Percentiles rank a stretch among this genome's conserved stretches.
phyloP scores from a whole-genome alignment of 805 yeast species.

The Huiozyma naganishii region DNA sequence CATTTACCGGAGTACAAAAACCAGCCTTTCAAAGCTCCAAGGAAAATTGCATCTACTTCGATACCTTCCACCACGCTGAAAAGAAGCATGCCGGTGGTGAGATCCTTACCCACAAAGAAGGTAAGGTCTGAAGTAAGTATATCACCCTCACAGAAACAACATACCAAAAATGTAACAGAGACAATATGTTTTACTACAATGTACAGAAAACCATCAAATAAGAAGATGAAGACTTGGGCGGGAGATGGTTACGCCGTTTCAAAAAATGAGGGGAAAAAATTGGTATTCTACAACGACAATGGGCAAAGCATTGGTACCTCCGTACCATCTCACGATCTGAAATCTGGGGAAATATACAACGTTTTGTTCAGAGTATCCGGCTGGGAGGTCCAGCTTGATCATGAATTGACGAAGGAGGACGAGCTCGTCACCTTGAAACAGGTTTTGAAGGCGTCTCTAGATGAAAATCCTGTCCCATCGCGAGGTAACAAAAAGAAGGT shows the following conservation, averaged over 20 bases:
- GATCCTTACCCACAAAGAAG: not conserved
- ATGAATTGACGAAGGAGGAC: conserved; percentile 27
- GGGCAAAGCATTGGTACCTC: conserved; percentile 25
- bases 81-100: not conserved
- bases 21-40: conserved; percentile 46
- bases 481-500: not conserved
- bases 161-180: too few relatives aligned
- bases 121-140: not conserved
- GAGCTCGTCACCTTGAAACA: conserved; percentile 9
- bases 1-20: conserved; percentile 25
- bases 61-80: not conserved
- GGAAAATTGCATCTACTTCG: conserved; percentile 2
- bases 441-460: not conserved
- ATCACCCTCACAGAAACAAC: too few relatives aligned
- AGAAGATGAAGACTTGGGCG: conserved; percentile 89
- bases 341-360: conserved; percentile 24
- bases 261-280: conserved; percentile 12
- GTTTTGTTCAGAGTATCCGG: conserved; percentile 41
- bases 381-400: conserved; percentile 54
- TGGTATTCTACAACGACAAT: conserved; percentile 19
- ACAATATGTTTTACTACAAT: conserved; percentile 31
- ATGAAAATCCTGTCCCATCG: not conserved
- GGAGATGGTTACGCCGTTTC: conserved; percentile 65
- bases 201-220: conserved; percentile 61
- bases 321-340: conserved; percentile 6